A percentile compares a stretch with the other conserved stretches of the same genome.
Evolutionary conservation across 1,284 basidiomycete species (phyloP).

Genomic region (Cutaneotrichosporon dermatis): DNA sequence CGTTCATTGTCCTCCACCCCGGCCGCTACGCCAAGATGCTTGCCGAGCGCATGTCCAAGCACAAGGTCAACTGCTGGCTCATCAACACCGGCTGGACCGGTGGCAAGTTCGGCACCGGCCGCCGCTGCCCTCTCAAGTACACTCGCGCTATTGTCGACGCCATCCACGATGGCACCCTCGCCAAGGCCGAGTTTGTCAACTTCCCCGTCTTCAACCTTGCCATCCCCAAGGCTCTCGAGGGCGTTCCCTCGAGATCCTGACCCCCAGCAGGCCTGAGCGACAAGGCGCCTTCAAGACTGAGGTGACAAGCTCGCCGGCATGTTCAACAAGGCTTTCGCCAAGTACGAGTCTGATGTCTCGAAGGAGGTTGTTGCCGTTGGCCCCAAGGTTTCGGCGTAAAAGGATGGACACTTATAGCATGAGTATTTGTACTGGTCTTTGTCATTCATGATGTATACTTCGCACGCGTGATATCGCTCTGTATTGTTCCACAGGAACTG

Average conservation of each 20-base stretch:
- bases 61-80: conserved; percentile 93
- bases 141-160: conserved; percentile 95
- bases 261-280: conserved; percentile 75
- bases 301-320: conserved; percentile 79
- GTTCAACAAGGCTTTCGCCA: conserved; percentile 86
- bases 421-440: conserved; percentile 11
- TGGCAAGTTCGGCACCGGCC: conserved; percentile 85
- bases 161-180: conserved; percentile 88
- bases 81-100: conserved; percentile 99
- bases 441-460: conserved; percentile 11
- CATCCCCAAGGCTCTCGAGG: conserved; percentile 73
- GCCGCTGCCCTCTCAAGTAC: conserved; percentile 90
- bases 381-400: conserved; percentile 49
- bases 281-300: conserved; percentile 81
- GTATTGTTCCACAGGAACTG: too few species aligned
- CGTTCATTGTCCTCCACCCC: conserved; percentile 97
- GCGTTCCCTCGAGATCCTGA: conserved; percentile 84
- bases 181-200: conserved; percentile 78
- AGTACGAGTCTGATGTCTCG: conserved; percentile 80
- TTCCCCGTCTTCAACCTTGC: conserved; percentile 74
- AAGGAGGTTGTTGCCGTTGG: conserved; percentile 73
- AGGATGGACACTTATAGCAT: conserved; percentile 8
- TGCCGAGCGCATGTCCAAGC: conserved; percentile 85
- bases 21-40: conserved; percentile 96
- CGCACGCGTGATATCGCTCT: neutral